Conservation (phyloP, 2,329 filamentous ascomycete genomes). For the Cercospora nicotianae region DNA sequence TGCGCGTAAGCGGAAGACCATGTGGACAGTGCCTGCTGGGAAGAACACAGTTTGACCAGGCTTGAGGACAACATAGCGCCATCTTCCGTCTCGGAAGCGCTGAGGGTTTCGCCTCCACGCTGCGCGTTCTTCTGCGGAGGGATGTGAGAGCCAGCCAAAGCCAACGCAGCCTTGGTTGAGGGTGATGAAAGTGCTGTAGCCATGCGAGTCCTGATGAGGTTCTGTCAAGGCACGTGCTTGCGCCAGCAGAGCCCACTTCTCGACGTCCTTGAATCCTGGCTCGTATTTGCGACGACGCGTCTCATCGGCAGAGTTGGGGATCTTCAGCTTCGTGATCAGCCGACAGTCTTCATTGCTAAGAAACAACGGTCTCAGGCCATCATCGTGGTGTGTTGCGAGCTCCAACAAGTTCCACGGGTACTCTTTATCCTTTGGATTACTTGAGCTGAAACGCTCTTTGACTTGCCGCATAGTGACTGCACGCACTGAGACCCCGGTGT, state of each 20-base stretch:
- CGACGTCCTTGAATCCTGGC: constrained; percentile 38
- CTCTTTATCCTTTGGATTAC: constrained; percentile 12
- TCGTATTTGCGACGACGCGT: constrained; percentile 33
- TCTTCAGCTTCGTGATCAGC: constrained; percentile 38
- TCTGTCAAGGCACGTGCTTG: constrained; percentile 38
- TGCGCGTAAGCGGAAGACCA: constrained; percentile 37
- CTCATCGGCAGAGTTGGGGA: constrained; percentile 28
- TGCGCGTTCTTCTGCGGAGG: constrained; percentile 30
- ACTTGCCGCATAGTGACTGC: constrained; percentile 30
- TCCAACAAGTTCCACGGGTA: constrained; percentile 38
- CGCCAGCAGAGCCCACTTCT: constrained; percentile 39
- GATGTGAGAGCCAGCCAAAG: constrained; percentile 37
- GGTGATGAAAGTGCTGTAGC: constrained; percentile 40
- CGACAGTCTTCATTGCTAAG: constrained; percentile 37
- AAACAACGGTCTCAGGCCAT: constrained; percentile 37
- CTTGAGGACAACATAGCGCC: constrained; percentile 36
- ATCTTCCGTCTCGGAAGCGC: constrained; percentile 30
- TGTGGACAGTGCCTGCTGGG: constrained; percentile 38
- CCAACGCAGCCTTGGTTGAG: constrained; percentile 36
- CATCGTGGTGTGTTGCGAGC: constrained; percentile 36
- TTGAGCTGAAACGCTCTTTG: constrained; percentile 31
- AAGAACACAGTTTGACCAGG: constrained; percentile 38
- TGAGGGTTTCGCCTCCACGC: constrained; percentile 29
- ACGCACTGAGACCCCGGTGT: constrained; percentile 12
- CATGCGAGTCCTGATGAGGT: constrained; percentile 39